Conservation (phyloP, 1,139 yeast species). For the Hyphopichia fennica region DNA sequence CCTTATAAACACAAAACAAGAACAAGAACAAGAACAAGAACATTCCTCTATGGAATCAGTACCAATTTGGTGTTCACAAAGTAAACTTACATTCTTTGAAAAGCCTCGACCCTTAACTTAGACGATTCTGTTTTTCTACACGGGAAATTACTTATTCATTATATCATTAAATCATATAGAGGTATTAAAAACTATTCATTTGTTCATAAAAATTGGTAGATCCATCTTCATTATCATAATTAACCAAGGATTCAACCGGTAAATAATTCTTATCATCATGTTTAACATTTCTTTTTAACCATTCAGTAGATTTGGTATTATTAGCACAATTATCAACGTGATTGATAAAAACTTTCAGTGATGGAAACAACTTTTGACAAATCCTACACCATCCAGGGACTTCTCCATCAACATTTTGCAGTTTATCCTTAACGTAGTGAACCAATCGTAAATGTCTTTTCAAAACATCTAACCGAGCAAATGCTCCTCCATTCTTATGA, state of each 20-base stretch:
- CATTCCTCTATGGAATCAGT: too few species aligned
- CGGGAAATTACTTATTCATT: too few species aligned
- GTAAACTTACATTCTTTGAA: too few species aligned
- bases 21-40: too few species aligned
- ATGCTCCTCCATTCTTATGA: constrained; percentile 72
- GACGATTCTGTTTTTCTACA: too few species aligned
- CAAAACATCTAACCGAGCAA: constrained; percentile 67
- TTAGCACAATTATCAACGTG: constrained; percentile 68
- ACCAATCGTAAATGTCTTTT: constrained; percentile 68
- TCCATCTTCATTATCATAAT: too few species aligned
- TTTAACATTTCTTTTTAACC: constrained; percentile 14
- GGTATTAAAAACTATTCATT: too few species aligned
- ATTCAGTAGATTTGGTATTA: constrained; percentile 26
- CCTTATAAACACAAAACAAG: too few species aligned
- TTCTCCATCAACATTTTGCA: constrained; percentile 22
- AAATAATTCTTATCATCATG: background rate
- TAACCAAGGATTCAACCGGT: background rate
- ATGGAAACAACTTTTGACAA: constrained; percentile 59
- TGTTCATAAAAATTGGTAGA: too few species aligned
- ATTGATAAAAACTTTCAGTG: constrained; percentile 58
- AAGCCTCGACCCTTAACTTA: too few species aligned
- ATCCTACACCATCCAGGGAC: constrained; percentile 68
- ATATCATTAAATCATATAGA: too few species aligned
- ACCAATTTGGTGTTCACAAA: too few species aligned
- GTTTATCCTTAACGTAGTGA: constrained; percentile 57